Conservation (phyloP, 345 rosid genomes). For the Arabidopsis arenosa region DNA sequence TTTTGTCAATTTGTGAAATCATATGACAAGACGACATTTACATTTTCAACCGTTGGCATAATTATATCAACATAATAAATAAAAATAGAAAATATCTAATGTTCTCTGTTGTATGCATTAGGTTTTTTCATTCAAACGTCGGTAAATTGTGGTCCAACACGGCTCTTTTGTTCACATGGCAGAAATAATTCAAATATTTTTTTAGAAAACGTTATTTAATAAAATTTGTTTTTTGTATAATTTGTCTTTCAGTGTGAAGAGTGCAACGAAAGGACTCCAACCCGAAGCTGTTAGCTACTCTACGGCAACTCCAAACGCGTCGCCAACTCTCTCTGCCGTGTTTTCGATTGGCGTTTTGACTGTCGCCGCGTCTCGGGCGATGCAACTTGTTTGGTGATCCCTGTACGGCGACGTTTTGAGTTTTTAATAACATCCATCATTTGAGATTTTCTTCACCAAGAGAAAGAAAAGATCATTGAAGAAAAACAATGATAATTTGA, state of each 20-base stretch:
- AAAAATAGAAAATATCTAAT: constrained; percentile 13
- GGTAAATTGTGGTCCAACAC: constrained; percentile 41
- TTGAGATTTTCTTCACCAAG: constrained; percentile 1
- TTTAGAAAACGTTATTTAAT: neutral
- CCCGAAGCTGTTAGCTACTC: constrained; percentile 46
- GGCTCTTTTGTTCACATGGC: constrained; percentile 37
- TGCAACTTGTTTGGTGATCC: constrained; percentile 32
- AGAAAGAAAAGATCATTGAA: neutral
- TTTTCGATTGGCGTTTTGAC: constrained; percentile 24
- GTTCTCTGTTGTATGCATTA: constrained; percentile 25
- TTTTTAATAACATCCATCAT: constrained; percentile 8
- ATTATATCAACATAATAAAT: constrained; percentile 16
- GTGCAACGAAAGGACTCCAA: constrained; percentile 33
- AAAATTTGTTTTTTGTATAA: neutral
- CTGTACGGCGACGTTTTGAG: neutral
- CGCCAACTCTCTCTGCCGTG: constrained; percentile 15
- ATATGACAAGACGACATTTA: constrained; percentile 34
- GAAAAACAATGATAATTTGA: too few relatives aligned
- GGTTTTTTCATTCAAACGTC: constrained; percentile 34
- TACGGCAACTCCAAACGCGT: constrained; percentile 28
- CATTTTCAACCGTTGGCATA: constrained; percentile 34
- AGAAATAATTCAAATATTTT: neutral
- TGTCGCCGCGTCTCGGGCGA: constrained; percentile 27
- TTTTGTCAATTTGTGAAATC: constrained; percentile 41
- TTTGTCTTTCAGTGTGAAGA: constrained; percentile 42